Evolutionary conservation across 169 alveolate species (phyloP).

Genomic region (Plasmodium inui): DNA sequence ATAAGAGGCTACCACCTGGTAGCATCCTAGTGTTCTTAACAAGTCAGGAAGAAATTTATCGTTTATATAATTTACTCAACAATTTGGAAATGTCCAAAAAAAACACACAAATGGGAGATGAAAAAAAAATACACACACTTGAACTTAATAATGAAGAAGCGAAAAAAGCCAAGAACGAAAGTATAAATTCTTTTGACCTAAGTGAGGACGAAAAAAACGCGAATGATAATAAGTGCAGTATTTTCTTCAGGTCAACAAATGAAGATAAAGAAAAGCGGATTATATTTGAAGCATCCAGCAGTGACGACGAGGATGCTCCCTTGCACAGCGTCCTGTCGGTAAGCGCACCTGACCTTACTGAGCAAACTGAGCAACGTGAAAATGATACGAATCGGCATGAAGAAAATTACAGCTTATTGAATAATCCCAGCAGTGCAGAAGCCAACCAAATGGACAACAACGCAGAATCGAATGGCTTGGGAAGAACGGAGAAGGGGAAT

Average conservation of each 20-base stretch:
- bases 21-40: slow-evolving; percentile 97
- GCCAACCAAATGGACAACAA: not conserved
- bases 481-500: slow-evolving; percentile 34
- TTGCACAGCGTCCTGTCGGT: not conserved
- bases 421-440: not conserved
- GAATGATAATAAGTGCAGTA: slow-evolving; percentile 18
- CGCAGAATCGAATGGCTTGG: not conserved
- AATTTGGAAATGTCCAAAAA: slow-evolving; percentile 80
- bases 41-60: slow-evolving; percentile 95
- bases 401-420: not conserved
- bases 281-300: slow-evolving; percentile 71
- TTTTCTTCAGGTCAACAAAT: slow-evolving; percentile 53
- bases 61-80: slow-evolving; percentile 87
- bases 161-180: slow-evolving; percentile 9
- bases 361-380: not conserved
- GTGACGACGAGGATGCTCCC: slow-evolving; percentile 76
- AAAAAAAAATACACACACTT: not conserved
- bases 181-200: slow-evolving; percentile 47
- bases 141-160: not conserved
- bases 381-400: not conserved
- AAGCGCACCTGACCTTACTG: not conserved
- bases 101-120: slow-evolving; percentile 6
- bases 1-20: slow-evolving; percentile 97
- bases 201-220: slow-evolving; percentile 71
- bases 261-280: slow-evolving; percentile 71